Conservation (phyloP, 805 yeast species). For the Candida berthetii region DNA sequence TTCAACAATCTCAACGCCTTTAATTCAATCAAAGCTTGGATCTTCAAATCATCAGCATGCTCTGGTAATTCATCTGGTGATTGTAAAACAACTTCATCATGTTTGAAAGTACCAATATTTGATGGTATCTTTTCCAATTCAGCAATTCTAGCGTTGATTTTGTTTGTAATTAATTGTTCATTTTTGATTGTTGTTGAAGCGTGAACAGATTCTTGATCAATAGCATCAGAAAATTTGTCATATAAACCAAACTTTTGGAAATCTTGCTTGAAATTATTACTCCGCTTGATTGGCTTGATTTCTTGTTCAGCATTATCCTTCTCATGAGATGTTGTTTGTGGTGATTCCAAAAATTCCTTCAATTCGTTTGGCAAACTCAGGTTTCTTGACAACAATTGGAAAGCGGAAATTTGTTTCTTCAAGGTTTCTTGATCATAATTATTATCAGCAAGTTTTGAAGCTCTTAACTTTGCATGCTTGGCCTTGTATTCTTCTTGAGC, state of each 20-base stretch:
- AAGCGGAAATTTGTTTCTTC: slow-evolving; percentile 52
- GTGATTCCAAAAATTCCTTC: slow-evolving; percentile 30
- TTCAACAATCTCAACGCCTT: slow-evolving; percentile 60
- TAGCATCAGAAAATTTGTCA: slow-evolving; percentile 19
- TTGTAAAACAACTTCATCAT: slow-evolving; percentile 30
- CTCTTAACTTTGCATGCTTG: slow-evolving; percentile 23
- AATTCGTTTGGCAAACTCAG: slow-evolving; percentile 54
- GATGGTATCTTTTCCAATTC: slow-evolving; percentile 66
- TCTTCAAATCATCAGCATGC: slow-evolving; percentile 50
- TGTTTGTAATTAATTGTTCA: slow-evolving; percentile 48
- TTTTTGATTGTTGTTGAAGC: slow-evolving; percentile 32
- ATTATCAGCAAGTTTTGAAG: slow-evolving; percentile 10
- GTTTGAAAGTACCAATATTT: slow-evolving; percentile 54
- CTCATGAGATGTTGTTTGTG: not conserved
- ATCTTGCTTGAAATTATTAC: slow-evolving; percentile 23
- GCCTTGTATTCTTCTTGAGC: slow-evolving; percentile 30
- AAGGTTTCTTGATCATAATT: slow-evolving; percentile 40
- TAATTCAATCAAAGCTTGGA: slow-evolving; percentile 64
- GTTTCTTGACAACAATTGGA: slow-evolving; percentile 61
- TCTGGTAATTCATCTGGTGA: slow-evolving; percentile 39
- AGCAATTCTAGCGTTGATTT: slow-evolving; percentile 49
- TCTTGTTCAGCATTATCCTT: not conserved
- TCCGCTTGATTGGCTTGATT: slow-evolving; percentile 18
- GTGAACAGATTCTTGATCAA: slow-evolving; percentile 30
- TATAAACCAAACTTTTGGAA: slow-evolving; percentile 22